phyloP scores from a whole-genome alignment of 176 grass and related monocot species.

The Musa acuminata region DNA sequence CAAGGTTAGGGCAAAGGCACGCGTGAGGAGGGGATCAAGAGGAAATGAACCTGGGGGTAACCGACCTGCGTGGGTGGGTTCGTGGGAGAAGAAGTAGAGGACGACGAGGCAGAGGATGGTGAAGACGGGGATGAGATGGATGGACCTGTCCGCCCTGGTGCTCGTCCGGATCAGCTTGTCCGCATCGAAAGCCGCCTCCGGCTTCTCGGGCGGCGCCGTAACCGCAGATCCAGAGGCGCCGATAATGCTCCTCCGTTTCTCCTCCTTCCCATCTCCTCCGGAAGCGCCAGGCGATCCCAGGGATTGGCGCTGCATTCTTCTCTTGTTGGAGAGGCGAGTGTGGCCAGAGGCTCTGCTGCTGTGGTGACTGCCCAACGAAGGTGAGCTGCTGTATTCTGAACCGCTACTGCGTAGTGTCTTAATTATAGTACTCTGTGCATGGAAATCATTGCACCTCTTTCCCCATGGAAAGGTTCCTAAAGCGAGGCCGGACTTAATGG shows the following conservation, averaged over 20 bases:
- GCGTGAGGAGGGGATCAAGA: no score
- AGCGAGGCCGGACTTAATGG: no score
- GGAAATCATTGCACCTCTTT: no score
- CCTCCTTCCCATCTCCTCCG: not conserved
- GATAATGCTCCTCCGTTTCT: not conserved
- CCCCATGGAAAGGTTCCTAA: no score
- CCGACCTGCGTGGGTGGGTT: constrained; percentile 41
- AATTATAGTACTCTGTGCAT: no score
- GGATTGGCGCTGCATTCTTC: constrained; percentile 70
- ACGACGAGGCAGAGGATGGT: constrained; percentile 73
- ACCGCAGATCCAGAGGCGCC: not conserved
- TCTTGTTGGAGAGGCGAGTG: no score
- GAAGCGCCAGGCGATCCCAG: constrained; percentile 40
- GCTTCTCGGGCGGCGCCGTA: no score
- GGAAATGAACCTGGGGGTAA: no score
- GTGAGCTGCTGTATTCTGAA: no score
- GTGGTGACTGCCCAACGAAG: no score
- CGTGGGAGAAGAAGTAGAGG: constrained; percentile 79
- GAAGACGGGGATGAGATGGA: constrained; percentile 77
- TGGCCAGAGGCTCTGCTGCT: not conserved
- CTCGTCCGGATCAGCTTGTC: constrained; percentile 32
- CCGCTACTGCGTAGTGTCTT: no score
- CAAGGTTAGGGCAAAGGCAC: not conserved
- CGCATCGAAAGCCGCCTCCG: constrained; percentile 5
- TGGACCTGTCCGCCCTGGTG: constrained; percentile 34